Evolutionary conservation across 73 alveolate genomes (phyloP).

Genomic region (Blepharisma stoltei): DNA sequence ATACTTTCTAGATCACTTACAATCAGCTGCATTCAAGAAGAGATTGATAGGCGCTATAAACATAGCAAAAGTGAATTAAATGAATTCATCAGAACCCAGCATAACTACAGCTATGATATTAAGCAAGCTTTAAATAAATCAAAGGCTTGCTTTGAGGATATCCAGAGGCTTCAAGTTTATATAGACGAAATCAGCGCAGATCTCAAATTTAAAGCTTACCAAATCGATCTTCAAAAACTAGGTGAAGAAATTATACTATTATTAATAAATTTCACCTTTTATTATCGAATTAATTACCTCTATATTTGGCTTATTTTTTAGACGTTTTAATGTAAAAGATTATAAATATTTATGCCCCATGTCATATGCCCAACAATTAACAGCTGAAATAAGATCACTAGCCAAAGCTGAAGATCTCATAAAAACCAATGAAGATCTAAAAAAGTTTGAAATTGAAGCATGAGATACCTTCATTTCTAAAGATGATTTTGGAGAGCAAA

Average conservation of each 20-base stretch:
- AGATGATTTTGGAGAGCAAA: too few species aligned
- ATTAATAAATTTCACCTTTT: too few species aligned
- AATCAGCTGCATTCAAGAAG: conserved; percentile 25
- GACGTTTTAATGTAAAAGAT: too few species aligned
- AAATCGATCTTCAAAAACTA: not conserved
- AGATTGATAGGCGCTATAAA: conserved; percentile 14
- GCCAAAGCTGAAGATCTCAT: conserved; percentile 1
- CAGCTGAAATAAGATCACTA: not conserved
- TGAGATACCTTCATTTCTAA: too few species aligned
- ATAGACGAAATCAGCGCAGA: not conserved
- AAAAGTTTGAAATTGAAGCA: too few species aligned
- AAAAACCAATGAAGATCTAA: not conserved
- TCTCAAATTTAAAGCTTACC: conserved; percentile 9
- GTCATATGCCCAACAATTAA: not conserved
- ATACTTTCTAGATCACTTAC: not conserved
- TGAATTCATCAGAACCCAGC: not conserved
- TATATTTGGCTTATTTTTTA: too few species aligned
- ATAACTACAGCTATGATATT: not conserved
- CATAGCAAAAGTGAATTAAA: not conserved
- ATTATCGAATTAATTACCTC: too few species aligned
- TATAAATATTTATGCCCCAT: not conserved
- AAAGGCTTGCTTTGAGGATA: not conserved
- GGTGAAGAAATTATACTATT: not conserved
- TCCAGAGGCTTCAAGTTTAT: not conserved
- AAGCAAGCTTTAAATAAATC: not conserved